phyloP scores from a whole-genome alignment of 306 rosid species.

The Psophocarpus tetragonolobus region DNA sequence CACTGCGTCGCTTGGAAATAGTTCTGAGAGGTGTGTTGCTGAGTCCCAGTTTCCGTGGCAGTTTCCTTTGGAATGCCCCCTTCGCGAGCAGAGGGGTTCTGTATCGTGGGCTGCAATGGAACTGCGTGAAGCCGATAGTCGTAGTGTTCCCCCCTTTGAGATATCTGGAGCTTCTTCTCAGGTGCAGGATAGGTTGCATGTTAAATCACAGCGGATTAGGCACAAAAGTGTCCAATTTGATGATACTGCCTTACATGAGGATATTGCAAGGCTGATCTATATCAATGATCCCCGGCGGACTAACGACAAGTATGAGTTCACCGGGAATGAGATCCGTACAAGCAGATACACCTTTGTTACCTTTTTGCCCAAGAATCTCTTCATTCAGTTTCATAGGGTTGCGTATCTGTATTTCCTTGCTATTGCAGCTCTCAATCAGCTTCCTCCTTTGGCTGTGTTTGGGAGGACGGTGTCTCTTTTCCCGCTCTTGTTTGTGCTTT shows the following conservation, averaged over 20 bases:
- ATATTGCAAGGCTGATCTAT: constrained; percentile 72
- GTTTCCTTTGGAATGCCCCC: constrained; percentile 66
- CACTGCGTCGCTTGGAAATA: constrained; percentile 15
- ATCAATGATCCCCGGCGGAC: constrained; percentile 78
- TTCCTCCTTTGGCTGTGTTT: constrained; percentile 94
- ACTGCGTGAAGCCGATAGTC: constrained; percentile 42
- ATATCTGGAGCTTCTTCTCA: constrained; percentile 41
- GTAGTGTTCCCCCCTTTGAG: constrained; percentile 51
- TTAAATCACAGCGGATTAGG: constrained; percentile 57
- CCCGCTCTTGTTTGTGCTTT: constrained; percentile 82
- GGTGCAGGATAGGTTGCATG: constrained; percentile 48
- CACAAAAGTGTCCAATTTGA: constrained; percentile 71
- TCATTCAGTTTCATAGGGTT: constrained; percentile 91
- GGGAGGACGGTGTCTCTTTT: constrained; percentile 91
- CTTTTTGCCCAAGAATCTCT: constrained; percentile 86
- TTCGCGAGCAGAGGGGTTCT: constrained; percentile 46
- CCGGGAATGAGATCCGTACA: constrained; percentile 86
- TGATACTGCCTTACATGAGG: constrained; percentile 54
- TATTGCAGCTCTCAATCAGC: constrained; percentile 96
- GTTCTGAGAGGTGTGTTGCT: not conserved
- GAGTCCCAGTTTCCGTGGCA: constrained; percentile 41
- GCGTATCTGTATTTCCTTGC: constrained; percentile 95
- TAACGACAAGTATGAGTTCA: constrained; percentile 86
- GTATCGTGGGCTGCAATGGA: constrained; percentile 81
- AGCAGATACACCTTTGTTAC: constrained; percentile 83